Evolutionary conservation across 2,329 filamentous ascomycete species (phyloP), one percentile per base, ranked within the genome.

Genomic region (Leptographium wingfieldii): DNA sequence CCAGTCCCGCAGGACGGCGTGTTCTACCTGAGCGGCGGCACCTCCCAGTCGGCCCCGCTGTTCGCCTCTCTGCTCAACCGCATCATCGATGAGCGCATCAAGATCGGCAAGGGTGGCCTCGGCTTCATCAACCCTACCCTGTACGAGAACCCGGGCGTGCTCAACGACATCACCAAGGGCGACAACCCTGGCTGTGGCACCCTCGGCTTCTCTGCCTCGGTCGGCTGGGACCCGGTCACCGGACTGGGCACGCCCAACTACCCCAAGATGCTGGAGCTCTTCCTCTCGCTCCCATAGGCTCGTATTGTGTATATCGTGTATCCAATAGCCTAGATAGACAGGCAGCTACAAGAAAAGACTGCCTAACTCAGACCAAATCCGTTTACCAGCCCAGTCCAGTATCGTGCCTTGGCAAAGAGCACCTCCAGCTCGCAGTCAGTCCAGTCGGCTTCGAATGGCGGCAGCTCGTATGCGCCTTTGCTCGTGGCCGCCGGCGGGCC

Each of bases 21-120:
- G 9, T 59, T 55, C 16, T 57, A 53, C 14, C 60, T 59, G 5
- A 59, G 48, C 49, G 60, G 60, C 38, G 60, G 60, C 25, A 59
- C 60, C 6, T 57, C 49, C 22, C 48, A 54, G 35, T 54, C 83
- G 1, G 70, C 80, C 0, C 85, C 86, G 0, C 72, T 81, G 0
- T 80, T 82, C 16, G 78, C 81, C 0, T 80, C 76, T 7, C 73
- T 87, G 57, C 72, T 61, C n/a, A 59, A 48, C 49, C 57, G 57
- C 27, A 57, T 87, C 59, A 86, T 87, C 64, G 83, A 86, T 64
- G 80, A 80, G 0, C 73, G 81, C 49, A 69, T 85, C n/a, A 69
- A 74, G 0, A 71, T 70, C 10, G 78, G 78, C 6, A 76, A 79
- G 66, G 65, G 64, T 11, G 67, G 71, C 1, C 62, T 76, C 0